Base-by-base conservation (phyloP, 495 filamentous ascomycete species). In the Halenospora varia region DNA sequence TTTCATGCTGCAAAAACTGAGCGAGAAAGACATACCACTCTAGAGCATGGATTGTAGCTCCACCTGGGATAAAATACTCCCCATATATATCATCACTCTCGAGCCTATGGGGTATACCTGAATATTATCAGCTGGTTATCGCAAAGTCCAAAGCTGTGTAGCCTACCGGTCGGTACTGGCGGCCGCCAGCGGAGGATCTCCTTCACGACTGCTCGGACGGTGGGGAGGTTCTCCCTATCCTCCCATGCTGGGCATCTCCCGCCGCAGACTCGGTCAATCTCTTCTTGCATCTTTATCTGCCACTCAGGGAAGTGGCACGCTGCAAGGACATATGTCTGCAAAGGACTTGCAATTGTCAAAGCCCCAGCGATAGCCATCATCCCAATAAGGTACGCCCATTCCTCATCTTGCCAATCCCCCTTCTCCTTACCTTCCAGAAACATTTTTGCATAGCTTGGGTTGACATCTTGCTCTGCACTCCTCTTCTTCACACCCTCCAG, bases 271-370 rank as follows among this genome's bases (percentile, higher is more conserved):
- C 63, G 56, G 62, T 86, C 80, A 0, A 87, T 65, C 60, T 86
- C 82, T 29, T 73, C 74, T 47, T 83, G 81, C 11, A 82, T 63
- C 60, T 68, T 76, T 1, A 58, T 56, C 62, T 80, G 77, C 73
- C 77, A 83, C 50, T 80, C 70, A 0, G 82, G 82, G 62, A 81
- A 80, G 58, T 79, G 78, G 57, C 76, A 71, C 80, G 86, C 83
- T 18, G 84, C 82, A 15, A 85, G 63, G 17, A 84, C 65, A 55
- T 78, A 71, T 17, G 65, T 68, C 42, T 69, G 63, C 24, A 78
- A 51, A 0, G 69, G 71, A 41, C 55, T 66, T 15, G 73, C 67
- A 10, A 75, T 73, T 0, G 75, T 78, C 29, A 75, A 71, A 18
- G 71, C 72, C 42, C 75, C 75, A 26, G 70, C 77, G 53, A 77